Conservation (phyloP, 179 eudicot genomes). For the Nepenthes alata region DNA sequence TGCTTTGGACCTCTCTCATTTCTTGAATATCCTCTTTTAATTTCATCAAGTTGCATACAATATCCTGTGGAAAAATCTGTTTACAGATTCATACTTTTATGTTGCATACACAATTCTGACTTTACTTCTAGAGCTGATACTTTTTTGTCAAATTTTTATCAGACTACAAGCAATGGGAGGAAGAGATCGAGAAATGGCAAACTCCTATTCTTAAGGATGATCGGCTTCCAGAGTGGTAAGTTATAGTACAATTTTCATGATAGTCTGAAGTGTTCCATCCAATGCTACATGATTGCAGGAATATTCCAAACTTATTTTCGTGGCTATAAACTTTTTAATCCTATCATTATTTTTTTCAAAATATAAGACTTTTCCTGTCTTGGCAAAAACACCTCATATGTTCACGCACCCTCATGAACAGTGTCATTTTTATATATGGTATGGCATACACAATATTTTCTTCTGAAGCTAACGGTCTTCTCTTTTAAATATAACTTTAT, state of each 20-base stretch:
- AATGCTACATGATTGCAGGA: background rate
- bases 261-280: background rate
- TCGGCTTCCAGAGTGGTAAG: constrained; percentile 89
- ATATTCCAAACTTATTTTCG: background rate
- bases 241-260: background rate
- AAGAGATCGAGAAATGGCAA: constrained; percentile 98
- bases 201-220: constrained; percentile 77
- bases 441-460: no score
- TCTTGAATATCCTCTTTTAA: background rate
- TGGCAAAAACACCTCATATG: background rate
- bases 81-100: background rate
- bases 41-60: background rate
- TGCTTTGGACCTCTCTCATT: background rate
- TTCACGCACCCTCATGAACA: no score
- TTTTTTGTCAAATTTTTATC: constrained; percentile 16
- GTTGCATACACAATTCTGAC: background rate
- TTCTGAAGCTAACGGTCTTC: no score
- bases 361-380: background rate
- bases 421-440: no score
- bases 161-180: constrained; percentile 97
- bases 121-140: background rate
- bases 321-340: no score
- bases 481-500: no score
- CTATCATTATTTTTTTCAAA: background rate
- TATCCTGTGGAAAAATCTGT: background rate